A percentile compares a stretch with the other conserved stretches of the same genome.
phyloP scores from a whole-genome alignment of 257 asterid species.

The Lycium ferocissimum region DNA sequence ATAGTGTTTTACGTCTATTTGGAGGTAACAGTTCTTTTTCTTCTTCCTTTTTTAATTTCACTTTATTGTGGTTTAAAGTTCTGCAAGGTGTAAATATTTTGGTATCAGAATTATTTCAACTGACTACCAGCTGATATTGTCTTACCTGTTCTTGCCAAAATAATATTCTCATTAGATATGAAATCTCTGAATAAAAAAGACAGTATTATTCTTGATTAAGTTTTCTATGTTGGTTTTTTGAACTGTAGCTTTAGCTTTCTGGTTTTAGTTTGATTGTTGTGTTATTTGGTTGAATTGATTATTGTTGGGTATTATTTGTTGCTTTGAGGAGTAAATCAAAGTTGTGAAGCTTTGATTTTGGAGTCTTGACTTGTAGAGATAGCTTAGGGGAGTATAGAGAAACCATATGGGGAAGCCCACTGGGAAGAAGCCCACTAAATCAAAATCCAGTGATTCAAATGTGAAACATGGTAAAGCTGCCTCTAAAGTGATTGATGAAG shows the following conservation, averaged over 20 bases:
- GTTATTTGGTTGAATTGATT: conserved; percentile 3
- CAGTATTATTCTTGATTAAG: conserved; percentile 23
- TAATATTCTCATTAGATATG: not conserved
- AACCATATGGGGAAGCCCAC: conserved; percentile 83
- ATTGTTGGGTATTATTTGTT: not conserved
- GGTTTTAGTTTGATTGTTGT: not conserved
- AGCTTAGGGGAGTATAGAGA: conserved; percentile 26
- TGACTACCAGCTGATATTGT: not conserved
- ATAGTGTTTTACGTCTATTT: conserved; percentile 12
- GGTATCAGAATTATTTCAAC: not conserved
- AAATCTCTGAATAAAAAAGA: not conserved
- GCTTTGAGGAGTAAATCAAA: conserved; percentile 33
- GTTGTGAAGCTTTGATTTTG: conserved; percentile 30
- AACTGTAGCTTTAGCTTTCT: not conserved
- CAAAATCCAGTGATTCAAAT: conserved; percentile 52
- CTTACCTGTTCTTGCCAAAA: not conserved
- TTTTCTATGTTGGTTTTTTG: conserved; percentile 13
- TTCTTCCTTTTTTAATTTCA: not conserved
- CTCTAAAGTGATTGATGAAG: conserved; percentile 81
- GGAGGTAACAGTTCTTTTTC: conserved; percentile 39
- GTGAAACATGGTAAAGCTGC: conserved; percentile 52
- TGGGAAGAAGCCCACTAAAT: conserved; percentile 59
- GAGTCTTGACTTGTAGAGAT: not conserved
- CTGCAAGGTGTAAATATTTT: not conserved
- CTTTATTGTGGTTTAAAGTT: not conserved